Evolutionary conservation across 306 rosid species (phyloP), one percentile per base, ranked within the genome.

Genomic region (Casuarina glauca): DNA sequence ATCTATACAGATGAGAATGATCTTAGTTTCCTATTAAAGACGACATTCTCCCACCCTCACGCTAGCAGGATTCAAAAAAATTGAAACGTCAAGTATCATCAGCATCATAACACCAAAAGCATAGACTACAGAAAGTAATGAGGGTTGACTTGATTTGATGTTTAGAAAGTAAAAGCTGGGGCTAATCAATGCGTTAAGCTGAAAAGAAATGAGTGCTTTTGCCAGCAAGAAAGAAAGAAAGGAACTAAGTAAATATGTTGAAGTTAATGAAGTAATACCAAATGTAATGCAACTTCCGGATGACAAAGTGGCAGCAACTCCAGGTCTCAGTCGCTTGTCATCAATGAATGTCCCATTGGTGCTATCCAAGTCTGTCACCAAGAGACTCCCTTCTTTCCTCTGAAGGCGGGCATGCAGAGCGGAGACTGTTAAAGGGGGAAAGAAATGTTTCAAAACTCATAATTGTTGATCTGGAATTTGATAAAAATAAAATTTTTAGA

Each of bases 311-410:
- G 91, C 77, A 78, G 77, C 86, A 20, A 84, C 95, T 81, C 98
- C 97, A 43, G 97, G 92, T 72, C 70, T 86, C 73, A 94, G 84
- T 72, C 93, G 75, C 83, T 73, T 87, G n/a, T 90, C 97, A 73
- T 88, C 80, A 26, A 94, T 78, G 81, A 87, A 94, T 48, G 98
- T 94, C 46, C 98, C 98, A 75, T 94, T 94, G 51, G 97, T 94
- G 91, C 97, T 94, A 73, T 89, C 97, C 80, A 94, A 88, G 84
- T 94, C 98, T 61, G 90, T 91, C 20, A 94, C 89, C 75, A 89
- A 78, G 43, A 90, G 95, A 69, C 72, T 91, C 42, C 88, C 97
- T 62, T 82, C 87, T 81, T 82, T 86, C 83, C 84, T 92, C 73
- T 79, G 86, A 78, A 94, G 90, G 62, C 87, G 90, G 16, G 97